phyloP scores from a whole-genome alignment of 2,329 filamentous ascomycete genomes.

The Fusarium decemcellulare region DNA sequence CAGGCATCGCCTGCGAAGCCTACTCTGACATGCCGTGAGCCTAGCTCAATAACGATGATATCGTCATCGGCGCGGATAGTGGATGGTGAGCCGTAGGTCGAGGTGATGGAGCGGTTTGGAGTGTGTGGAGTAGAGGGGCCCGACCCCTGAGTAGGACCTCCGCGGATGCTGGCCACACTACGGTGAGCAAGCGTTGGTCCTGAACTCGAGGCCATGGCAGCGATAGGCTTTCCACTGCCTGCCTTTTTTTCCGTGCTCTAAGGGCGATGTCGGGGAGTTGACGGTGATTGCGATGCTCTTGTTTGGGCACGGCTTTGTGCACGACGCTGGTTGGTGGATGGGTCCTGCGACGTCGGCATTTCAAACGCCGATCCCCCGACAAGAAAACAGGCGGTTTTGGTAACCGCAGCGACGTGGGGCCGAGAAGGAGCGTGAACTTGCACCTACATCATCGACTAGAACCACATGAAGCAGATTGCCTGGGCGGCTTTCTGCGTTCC shows the following conservation, averaged over 20 bases:
- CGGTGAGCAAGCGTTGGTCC: slow-evolving; percentile 68
- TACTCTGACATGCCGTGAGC: slow-evolving; percentile 81
- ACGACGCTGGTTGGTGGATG: slow-evolving; percentile 41
- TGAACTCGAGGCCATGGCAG: slow-evolving; percentile 60
- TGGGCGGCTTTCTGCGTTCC: slow-evolving; percentile 22
- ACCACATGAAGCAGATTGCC: slow-evolving; percentile 18
- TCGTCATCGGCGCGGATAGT: slow-evolving; percentile 85
- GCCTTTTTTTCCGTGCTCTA: background rate
- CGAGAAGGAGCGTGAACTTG: slow-evolving; percentile 28
- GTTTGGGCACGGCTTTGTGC: slow-evolving; percentile 33
- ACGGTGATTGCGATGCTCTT: slow-evolving; percentile 29
- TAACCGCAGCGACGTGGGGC: slow-evolving; percentile 51
- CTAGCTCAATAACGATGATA: slow-evolving; percentile 85
- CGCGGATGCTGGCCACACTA: slow-evolving; percentile 70
- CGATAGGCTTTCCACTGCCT: background rate
- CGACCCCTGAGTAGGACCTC: slow-evolving; percentile 53
- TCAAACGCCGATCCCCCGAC: slow-evolving; percentile 48
- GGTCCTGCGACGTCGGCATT: slow-evolving; percentile 39
- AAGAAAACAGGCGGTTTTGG: slow-evolving; percentile 47
- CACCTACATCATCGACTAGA: slow-evolving; percentile 36
- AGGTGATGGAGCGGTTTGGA: slow-evolving; percentile 67
- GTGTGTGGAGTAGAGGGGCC: slow-evolving; percentile 71
- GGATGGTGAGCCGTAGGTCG: slow-evolving; percentile 71
- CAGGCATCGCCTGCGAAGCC: slow-evolving; percentile 89
- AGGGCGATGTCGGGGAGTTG: slow-evolving; percentile 19